Evolutionary conservation across 371 early-diverging fungal genomes (phyloP), one percentile per base, ranked within the genome.

Genomic region (Gilbertella persicaria): DNA sequence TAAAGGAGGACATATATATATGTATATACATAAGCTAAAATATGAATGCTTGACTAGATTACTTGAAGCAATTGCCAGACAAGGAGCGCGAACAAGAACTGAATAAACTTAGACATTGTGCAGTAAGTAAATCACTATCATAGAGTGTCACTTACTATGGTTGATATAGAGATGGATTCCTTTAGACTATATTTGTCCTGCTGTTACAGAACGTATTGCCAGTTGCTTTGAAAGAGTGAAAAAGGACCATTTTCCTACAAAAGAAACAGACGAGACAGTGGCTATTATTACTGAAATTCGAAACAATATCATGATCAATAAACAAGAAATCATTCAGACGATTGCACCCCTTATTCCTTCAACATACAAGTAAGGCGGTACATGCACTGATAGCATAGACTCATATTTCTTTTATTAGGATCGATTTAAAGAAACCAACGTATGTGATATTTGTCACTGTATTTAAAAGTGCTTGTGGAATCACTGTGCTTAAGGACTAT

Each of bases 381-480:
- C n/a, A 19, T 16, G 17, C 5, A 17, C 0, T 1, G 26, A 37
- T n/a, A 25, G n/a, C 5, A 12, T 12, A 19, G 12, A 17, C 12
- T 4, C 26, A 24, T 0, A 20, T 23, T 43, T 3, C n/a, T 52
- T 56, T 23, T 17, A 9, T 33, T 41, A 78, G 69, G 23, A 50
- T 82, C n/a, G 53, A 79, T 45, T 62, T 82, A 20, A 73, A 55
- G 16, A 62, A 68, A 16, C 82, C 82, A 8, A 65, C 70, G 13
- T 17, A 63, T 29, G 82, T 82, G 0, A 67, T 82, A 21, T 77
- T 76, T 46, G 58, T 69, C 24, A 64, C 71, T 4, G 59, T 82
- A 12, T 82, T 79, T 61, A 82, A 82, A 49, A 78, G 79, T 42
- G 77, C 72, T n/a, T 77, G 78, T 45, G 79, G 80, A 2, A 68